Percentiles rank a stretch among this genome's conserved stretches.
phyloP scores from a whole-genome alignment of 192 early-diverging fungal genomes.

The Gamsiella multidivaricata region DNA sequence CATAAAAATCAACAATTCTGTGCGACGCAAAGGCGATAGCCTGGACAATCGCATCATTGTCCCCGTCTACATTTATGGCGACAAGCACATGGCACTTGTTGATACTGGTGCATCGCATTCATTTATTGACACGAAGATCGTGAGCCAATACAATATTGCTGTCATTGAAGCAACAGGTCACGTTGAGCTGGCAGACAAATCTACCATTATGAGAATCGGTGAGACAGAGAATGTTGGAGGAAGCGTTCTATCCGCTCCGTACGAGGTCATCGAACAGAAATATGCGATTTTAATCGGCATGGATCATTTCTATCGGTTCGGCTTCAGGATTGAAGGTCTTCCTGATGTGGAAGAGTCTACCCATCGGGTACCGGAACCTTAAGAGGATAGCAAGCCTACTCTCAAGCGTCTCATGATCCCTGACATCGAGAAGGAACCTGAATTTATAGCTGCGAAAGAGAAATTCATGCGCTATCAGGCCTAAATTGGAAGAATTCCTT shows the following conservation, averaged over 20 bases:
- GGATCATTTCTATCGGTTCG: slow-evolving; percentile 8
- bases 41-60: not conserved
- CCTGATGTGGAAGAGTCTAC: not conserved
- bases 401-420: slow-evolving; percentile 2
- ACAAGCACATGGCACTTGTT: not conserved
- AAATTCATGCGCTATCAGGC: not conserved
- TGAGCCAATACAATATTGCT: not conserved
- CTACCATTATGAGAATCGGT: not conserved
- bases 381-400: not conserved
- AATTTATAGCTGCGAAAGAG: too few relatives aligned
- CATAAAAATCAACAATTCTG: too few relatives aligned
- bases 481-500: too few relatives aligned
- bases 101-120: not conserved
- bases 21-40: not conserved
- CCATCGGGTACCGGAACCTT: not conserved
- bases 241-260: slow-evolving; percentile 1
- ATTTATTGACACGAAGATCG: not conserved
- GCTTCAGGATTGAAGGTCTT: slow-evolving; percentile 1
- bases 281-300: slow-evolving; percentile 6
- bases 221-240: not conserved
- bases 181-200: not conserved
- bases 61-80: not conserved
- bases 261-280: slow-evolving; percentile 1
- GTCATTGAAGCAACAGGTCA: not conserved
- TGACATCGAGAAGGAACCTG: not conserved